phyloP scores from a whole-genome alignment of 2,329 filamentous ascomycete genomes.

The Xylariales sp. region DNA sequence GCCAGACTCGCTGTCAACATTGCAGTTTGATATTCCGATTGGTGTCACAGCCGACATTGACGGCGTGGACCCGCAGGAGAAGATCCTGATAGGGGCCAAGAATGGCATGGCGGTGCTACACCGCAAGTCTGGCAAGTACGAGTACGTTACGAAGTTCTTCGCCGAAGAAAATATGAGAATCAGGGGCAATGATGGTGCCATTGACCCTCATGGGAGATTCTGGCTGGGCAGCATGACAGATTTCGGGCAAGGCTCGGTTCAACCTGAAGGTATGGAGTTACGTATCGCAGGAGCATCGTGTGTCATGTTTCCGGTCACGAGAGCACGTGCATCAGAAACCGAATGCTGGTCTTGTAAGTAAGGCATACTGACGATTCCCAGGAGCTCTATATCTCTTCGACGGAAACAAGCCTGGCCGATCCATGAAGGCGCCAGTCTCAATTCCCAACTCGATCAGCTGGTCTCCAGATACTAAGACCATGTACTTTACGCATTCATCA shows the following conservation, averaged over 20 bases:
- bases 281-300: too few relatives aligned
- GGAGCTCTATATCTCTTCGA: conserved; percentile 72
- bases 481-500: conserved; percentile 81
- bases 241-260: conserved; percentile 50
- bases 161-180: conserved; percentile 45
- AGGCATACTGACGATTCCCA: too few relatives aligned
- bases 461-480: conserved; percentile 65
- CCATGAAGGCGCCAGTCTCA: conserved; percentile 56
- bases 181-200: conserved; percentile 75
- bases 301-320: too few relatives aligned
- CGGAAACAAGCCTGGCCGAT: conserved; percentile 51
- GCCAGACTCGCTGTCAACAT: conserved; percentile 57
- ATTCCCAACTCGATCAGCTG: conserved; percentile 86
- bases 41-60: conserved; percentile 77
- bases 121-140: conserved; percentile 49
- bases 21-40: conserved; percentile 49
- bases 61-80: conserved; percentile 53
- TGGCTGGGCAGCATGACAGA: conserved; percentile 89
- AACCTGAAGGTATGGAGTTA: conserved; percentile 51
- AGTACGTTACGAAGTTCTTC: conserved; percentile 47
- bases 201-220: conserved; percentile 75
- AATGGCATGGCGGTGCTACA: conserved; percentile 76
- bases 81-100: conserved; percentile 76
- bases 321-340: too few relatives aligned
- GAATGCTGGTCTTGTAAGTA: too few relatives aligned